phyloP scores from a whole-genome alignment of 345 rosid genomes.

The Reutealis trisperma region DNA sequence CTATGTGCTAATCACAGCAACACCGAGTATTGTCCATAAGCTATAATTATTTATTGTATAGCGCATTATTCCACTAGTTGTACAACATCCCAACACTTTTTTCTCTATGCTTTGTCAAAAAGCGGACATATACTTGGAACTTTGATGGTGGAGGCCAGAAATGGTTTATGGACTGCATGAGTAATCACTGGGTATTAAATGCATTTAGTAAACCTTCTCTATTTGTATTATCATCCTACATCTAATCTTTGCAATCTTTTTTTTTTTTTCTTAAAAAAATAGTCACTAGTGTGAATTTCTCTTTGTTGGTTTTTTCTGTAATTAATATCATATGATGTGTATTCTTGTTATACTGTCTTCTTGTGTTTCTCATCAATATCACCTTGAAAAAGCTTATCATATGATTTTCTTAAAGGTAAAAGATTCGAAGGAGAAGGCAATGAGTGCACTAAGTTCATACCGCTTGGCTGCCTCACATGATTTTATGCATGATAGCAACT shows the following conservation, averaged over 20 bases:
- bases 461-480: conserved; percentile 54
- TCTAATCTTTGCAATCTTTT: background rate
- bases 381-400: conserved; percentile 20
- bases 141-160: background rate
- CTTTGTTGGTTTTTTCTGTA: background rate
- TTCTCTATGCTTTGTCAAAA: background rate
- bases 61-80: background rate
- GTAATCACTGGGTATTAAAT: background rate
- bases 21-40: too few species aligned
- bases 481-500: conserved; percentile 46
- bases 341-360: background rate
- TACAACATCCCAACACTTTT: background rate
- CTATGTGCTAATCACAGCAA: background rate
- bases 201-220: background rate
- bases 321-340: background rate
- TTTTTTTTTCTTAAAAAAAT: background rate
- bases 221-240: background rate
- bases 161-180: background rate
- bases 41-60: background rate
- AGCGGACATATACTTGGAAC: background rate
- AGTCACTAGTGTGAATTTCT: background rate
- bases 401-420: conserved; percentile 57
- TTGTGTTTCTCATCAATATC: background rate
- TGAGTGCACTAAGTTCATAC: conserved; percentile 67
- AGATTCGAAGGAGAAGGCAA: conserved; percentile 89